Conservation (phyloP, 2,329 filamentous ascomycete species). For the Cordyceps militaris region DNA sequence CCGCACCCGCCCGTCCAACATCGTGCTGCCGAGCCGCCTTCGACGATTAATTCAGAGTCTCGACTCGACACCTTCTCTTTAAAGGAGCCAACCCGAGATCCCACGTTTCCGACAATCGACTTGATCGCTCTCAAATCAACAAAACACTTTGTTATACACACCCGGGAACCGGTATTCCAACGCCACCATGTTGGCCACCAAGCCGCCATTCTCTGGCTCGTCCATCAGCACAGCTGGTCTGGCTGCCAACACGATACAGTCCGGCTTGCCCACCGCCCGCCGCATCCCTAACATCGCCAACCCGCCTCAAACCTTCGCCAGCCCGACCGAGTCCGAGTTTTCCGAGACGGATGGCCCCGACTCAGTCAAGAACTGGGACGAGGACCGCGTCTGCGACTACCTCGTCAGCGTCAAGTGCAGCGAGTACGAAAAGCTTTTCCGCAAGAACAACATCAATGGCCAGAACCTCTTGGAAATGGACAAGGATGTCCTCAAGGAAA, state of each 20-base stretch:
- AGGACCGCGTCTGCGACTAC: conserved; percentile 87
- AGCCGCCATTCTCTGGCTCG: conserved; percentile 58
- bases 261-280: conserved; percentile 44
- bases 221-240: conserved; percentile 41
- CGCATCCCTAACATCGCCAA: conserved; percentile 43
- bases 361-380: conserved; percentile 79
- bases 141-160: neutral
- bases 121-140: too few species aligned
- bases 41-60: too few species aligned
- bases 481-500: conserved; percentile 91
- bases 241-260: conserved; percentile 37
- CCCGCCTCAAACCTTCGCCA: conserved; percentile 57
- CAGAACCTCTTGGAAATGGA: conserved; percentile 96
- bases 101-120: too few species aligned
- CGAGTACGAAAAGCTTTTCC: conserved; percentile 86
- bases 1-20: neutral
- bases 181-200: conserved; percentile 63
- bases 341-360: conserved; percentile 73
- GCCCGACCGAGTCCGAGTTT: conserved; percentile 89
- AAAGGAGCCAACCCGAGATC: too few species aligned
- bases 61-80: too few species aligned
- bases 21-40: neutral
- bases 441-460: conserved; percentile 93
- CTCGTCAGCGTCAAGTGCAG: conserved; percentile 84
- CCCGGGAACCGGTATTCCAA: neutral